A percentile compares a stretch with the other conserved stretches of the same genome.
These are phyloP conservation scores for Stephania yunnanensis DNA, from an alignment of 164 flowering plant genomes.

Conservation along the genomic window DNA sequence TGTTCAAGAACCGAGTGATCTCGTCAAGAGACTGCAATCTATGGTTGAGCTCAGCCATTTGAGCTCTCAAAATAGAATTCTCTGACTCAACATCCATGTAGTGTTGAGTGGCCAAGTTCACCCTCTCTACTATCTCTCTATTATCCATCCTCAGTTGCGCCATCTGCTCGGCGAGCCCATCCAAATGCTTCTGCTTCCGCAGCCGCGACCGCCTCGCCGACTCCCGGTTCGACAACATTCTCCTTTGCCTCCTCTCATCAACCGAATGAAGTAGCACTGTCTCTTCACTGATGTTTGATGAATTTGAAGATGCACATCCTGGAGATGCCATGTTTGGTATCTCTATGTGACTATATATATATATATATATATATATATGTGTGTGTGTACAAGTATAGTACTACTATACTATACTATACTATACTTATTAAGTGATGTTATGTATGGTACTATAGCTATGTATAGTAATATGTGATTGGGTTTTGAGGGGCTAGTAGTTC, in stretches of 20 bases:
- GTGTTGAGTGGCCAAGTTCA: constrained; percentile 46
- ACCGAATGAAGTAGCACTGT: constrained; percentile 29
- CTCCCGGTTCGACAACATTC: constrained; percentile 88
- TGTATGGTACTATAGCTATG: no score
- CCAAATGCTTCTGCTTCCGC: constrained; percentile 78
- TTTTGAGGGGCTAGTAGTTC: constrained; percentile 17
- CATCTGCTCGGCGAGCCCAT: constrained; percentile 53
- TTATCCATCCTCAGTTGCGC: constrained; percentile 46
- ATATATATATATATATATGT: no score
- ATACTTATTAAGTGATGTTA: no score
- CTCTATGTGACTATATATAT: background rate
- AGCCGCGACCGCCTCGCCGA: constrained; percentile 80
- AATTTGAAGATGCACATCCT: constrained; percentile 50
- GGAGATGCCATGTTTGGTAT: constrained; percentile 42
- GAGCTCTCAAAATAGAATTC: constrained; percentile 61
- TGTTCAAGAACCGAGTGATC: constrained; percentile 40
- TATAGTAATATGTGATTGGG: background rate
- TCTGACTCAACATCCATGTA: constrained; percentile 50
- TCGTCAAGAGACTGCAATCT: constrained; percentile 65
- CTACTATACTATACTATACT: no score
- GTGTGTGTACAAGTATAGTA: background rate
- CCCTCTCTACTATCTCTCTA: constrained; percentile 33
- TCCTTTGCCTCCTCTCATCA: constrained; percentile 61
- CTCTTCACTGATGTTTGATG: constrained; percentile 37
- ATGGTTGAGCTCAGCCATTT: constrained; percentile 52